These are phyloP conservation scores for Phytopythium chamaehyphon DNA, from an alignment of 352 stramenopile genomes.

Conservation along the genomic window DNA sequence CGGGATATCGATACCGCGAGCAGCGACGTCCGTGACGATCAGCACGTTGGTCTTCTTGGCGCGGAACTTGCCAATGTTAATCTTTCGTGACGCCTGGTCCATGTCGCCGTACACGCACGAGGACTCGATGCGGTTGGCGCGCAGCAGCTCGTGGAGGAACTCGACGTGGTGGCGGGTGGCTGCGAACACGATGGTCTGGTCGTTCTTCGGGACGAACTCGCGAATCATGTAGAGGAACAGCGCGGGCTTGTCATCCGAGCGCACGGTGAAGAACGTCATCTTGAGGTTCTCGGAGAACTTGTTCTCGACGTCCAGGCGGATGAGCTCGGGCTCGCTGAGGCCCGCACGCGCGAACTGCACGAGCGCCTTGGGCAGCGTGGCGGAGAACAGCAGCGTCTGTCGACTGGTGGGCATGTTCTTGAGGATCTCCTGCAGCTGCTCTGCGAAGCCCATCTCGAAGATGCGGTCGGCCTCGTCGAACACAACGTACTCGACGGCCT, in stretches of 20 bases:
- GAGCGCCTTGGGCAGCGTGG: constrained; percentile 96
- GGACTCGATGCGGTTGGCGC: constrained; percentile 77
- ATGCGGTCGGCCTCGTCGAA: constrained; percentile 99
- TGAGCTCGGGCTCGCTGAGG: constrained; percentile 95
- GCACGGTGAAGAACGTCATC: constrained; percentile 96
- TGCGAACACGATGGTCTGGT: constrained; percentile 98
- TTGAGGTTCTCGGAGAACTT: constrained; percentile 98
- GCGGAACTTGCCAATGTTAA: constrained; percentile 89
- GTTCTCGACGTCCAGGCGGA: constrained; percentile 97
- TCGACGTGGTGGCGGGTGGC: constrained; percentile 98
- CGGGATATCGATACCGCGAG: constrained; percentile 94
- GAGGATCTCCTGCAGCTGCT: constrained; percentile 95
- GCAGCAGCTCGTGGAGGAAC: constrained; percentile 94
- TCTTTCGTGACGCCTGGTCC: constrained; percentile 90
- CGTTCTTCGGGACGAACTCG: constrained; percentile 89
- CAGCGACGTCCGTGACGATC: constrained; percentile 94
- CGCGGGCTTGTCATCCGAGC: constrained; percentile 93
- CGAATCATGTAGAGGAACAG: constrained; percentile 96
- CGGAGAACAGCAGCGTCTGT: constrained; percentile 93
- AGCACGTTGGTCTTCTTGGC: constrained; percentile 89
- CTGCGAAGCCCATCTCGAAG: constrained; percentile 99
- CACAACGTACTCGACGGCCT: constrained; percentile 90
- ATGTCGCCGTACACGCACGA: constrained; percentile 93
- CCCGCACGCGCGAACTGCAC: constrained; percentile 98
- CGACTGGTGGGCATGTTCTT: constrained; percentile 84